phyloP scores from a whole-genome alignment of 768 basidiomycete species.

The Lactifluus pinguis region DNA sequence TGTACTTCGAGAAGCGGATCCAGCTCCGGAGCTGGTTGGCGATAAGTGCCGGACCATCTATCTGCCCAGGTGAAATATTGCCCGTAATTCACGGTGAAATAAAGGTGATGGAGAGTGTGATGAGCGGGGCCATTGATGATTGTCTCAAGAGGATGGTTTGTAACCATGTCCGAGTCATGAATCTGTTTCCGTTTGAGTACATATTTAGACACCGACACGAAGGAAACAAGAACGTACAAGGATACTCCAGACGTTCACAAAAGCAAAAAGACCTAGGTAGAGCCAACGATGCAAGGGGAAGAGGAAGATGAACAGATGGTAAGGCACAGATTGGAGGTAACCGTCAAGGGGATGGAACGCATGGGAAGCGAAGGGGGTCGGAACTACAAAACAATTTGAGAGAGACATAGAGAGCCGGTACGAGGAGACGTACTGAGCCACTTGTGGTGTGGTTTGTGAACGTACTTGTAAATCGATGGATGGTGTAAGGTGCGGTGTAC shows the following conservation, averaged over 20 bases:
- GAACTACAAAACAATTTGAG: constrained; percentile 43
- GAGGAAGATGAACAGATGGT: constrained; percentile 84
- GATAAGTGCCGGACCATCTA: constrained; percentile 73
- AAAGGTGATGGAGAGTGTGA: constrained; percentile 93
- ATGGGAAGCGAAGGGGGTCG: constrained; percentile 94
- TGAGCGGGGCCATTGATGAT: constrained; percentile 98
- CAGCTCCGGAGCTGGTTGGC: constrained; percentile 71
- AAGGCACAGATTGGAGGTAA: constrained; percentile 88
- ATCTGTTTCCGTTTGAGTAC: constrained; percentile 43
- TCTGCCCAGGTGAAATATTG: constrained; percentile 98
- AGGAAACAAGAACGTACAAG: constrained; percentile 47
- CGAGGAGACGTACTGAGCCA: constrained; percentile 73
- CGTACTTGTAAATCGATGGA: constrained; percentile 74
- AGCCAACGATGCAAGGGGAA: constrained; percentile 84
- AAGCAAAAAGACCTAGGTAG: constrained; percentile 80
- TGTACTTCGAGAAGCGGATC: constrained; percentile 79
- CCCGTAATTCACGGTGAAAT: constrained; percentile 95
- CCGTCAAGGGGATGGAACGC: constrained; percentile 98
- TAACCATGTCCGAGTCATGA: constrained; percentile 98
- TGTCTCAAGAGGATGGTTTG: constrained; percentile 77
- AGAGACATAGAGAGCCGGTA: not conserved
- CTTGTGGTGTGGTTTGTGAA: constrained; percentile 98
- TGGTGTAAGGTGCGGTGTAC: constrained; percentile 86
- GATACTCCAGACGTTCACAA: constrained; percentile 93
- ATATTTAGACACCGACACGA: not conserved